Base-by-base conservation (phyloP, 345 rosid species). In the Chamaenerion angustifolium region DNA sequence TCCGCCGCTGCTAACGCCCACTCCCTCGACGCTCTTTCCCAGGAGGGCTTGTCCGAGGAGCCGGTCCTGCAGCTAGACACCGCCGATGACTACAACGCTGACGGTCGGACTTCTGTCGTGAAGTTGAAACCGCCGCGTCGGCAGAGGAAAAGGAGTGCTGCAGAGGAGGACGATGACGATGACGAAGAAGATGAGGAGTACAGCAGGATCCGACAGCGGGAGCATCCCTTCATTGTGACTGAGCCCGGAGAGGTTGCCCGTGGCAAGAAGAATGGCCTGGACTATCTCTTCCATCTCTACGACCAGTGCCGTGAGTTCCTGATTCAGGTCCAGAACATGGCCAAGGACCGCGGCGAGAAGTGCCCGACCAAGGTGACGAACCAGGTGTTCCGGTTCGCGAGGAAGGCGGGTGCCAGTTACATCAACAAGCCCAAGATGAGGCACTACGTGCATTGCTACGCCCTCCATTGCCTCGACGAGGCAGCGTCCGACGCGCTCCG, bases 241-340 rank as follows among this genome's bases (percentile, higher is more conserved):
- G 98, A 87, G 83, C 98, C 96, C 12, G 96, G 98, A 56, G 98
- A 92, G 53, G 96, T 92, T 50, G 98, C 98, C 61, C 95, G 98
- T 51, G 98, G 98, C 51, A 92, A 92, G 64, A 92, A 92, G 87
- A 92, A 92, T 68, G 98, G 98, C 52, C 88, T 92, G 0, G 98
- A 92, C 74, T 92, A 92, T 69, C 93, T 92, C 63, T 92, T 92
- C 81, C 95, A 87, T 40, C 82, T 92, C 59, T 92, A 87, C 67
- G 98, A 92, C 53, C 98, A 84, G 68, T 92, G 98, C 70, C 87
- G 95, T 11, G 98, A 92, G 46, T 87, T 92, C 67, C 71, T 92
- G 65, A 64, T 84, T 65, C 96, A 87, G 63, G 98, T 92, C 47
- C 98, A 92, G 60, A 79, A 72, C 51, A 78, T 84, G 12, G 96